Evolutionary conservation across 257 asterid genomes (phyloP).

Genomic region (Nicotiana tomentosiformis): DNA sequence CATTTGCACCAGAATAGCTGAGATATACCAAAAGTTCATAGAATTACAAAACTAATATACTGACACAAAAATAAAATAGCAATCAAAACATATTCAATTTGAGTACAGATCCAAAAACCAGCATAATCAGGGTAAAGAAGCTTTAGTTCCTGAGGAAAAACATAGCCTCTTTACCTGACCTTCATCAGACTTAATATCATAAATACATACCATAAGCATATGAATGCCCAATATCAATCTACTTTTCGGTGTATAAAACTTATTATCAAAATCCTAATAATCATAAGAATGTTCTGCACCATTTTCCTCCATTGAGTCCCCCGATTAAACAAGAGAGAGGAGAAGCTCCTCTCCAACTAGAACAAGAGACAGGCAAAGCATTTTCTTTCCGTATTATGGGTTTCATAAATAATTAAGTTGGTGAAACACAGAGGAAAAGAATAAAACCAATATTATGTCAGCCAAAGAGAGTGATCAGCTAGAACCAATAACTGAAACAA

Average conservation of each 20-base stretch:
- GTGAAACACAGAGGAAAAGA: background rate
- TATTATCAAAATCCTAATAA: background rate
- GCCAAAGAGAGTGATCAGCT: no score
- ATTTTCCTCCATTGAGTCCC: background rate
- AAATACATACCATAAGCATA: background rate
- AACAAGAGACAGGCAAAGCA: background rate
- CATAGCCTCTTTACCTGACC: background rate
- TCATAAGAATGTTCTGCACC: background rate
- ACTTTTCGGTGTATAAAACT: background rate
- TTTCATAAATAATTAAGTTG: background rate
- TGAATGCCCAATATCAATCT: background rate
- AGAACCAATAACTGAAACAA: background rate
- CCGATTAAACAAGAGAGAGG: background rate
- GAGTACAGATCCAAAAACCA: background rate
- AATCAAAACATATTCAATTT: background rate
- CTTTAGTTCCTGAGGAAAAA: background rate
- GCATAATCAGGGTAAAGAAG: background rate
- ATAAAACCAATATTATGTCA: background rate
- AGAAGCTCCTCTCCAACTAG: background rate
- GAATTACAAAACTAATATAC: background rate
- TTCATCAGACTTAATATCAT: background rate
- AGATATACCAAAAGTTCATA: background rate
- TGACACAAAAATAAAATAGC: background rate
- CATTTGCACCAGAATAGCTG: constrained; percentile 23
- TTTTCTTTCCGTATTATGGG: background rate